A percentile compares a stretch with the other conserved stretches of the same genome.
Evolutionary conservation across 345 rosid genomes (phyloP).

Genomic region (Syzygium jambos): DNA sequence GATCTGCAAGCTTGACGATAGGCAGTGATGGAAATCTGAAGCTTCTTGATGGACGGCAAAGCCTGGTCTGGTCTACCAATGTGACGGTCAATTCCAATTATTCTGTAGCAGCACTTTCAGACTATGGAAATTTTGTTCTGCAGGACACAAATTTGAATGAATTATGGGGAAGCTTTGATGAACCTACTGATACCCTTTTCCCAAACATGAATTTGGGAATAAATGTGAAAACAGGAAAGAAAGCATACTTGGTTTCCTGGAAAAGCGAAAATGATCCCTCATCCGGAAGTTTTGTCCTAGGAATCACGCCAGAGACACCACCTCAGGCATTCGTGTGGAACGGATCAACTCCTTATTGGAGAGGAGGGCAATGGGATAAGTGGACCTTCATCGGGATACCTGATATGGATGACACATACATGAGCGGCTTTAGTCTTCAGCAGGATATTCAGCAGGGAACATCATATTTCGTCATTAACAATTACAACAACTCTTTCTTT

Average conservation of each 20-base stretch:
- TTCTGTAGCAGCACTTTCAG: constrained; percentile 16
- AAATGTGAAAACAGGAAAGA: constrained; percentile 6
- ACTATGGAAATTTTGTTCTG: constrained; percentile 26
- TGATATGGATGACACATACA: not conserved
- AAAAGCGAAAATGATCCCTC: constrained; percentile 19
- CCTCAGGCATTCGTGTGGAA: constrained; percentile 15
- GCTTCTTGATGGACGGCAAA: constrained; percentile 6
- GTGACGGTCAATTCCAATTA: not conserved
- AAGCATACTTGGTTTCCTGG: constrained; percentile 22
- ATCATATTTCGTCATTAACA: not conserved
- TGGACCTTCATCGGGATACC: not conserved
- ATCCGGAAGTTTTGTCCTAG: constrained; percentile 13
- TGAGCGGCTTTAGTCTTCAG: not conserved
- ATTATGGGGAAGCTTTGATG: constrained; percentile 35
- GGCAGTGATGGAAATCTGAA: constrained; percentile 9
- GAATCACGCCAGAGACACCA: constrained; percentile 12
- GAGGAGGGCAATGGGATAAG: constrained; percentile 9
- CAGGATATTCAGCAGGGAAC: constrained; percentile 3
- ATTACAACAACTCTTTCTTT: not conserved
- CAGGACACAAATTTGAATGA: not conserved
- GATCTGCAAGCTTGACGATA: constrained; percentile 8
- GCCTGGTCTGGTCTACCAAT: constrained; percentile 14
- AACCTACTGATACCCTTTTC: constrained; percentile 28
- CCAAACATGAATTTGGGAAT: constrained; percentile 27
- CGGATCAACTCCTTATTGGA: not conserved